Evolutionary conservation across 106 monocot genomes (phyloP), one percentile per base, ranked within the genome.

Genomic region (Xerophyta viscosa): DNA sequence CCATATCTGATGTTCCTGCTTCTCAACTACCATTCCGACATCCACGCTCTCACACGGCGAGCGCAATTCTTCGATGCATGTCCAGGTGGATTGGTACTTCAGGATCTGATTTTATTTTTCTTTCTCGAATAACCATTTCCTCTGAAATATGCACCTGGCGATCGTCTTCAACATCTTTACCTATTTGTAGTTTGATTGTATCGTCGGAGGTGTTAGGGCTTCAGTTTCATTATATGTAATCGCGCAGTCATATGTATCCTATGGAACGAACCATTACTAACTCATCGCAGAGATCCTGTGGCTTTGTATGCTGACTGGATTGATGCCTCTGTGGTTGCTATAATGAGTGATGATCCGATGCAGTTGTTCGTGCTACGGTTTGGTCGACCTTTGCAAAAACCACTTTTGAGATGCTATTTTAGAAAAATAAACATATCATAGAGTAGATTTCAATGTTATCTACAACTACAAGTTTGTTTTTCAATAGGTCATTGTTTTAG

Each of bases 181-280:
- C 27, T 46, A 27, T 55, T 60, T 61, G 65, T 67, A 57, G 60
- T 5, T 62, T 69, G 60, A 66, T 53, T 42, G 72, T 72, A 68
- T 73, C 48, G 76, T 69, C 72, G 37, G 86, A 72, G 86, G 86
- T 86, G 86, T 68, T 71, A 66, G 70, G 70, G 24, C 6, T 62
- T 63, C 27, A 36, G 67, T 62, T 45, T 37, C 56, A 57, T 31
- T 12, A 19, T 17, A 17, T n/a, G n/a, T n/a, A n/a, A n/a, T n/a
- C n/a, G n/a, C n/a, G n/a, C n/a, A n/a, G n/a, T n/a, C 46, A 23
- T 20, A 15, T 66, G 56, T 47, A 53, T 46, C 20, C n/a, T 57
- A 33, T 33, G n/a, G n/a, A n/a, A n/a, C n/a, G n/a, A n/a, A n/a
- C n/a, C n/a, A n/a, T n/a, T n/a, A n/a, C n/a, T n/a, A n/a, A n/a